Conservation (phyloP, 2,329 filamentous ascomycete genomes). For the Fusarium lateritium region DNA sequence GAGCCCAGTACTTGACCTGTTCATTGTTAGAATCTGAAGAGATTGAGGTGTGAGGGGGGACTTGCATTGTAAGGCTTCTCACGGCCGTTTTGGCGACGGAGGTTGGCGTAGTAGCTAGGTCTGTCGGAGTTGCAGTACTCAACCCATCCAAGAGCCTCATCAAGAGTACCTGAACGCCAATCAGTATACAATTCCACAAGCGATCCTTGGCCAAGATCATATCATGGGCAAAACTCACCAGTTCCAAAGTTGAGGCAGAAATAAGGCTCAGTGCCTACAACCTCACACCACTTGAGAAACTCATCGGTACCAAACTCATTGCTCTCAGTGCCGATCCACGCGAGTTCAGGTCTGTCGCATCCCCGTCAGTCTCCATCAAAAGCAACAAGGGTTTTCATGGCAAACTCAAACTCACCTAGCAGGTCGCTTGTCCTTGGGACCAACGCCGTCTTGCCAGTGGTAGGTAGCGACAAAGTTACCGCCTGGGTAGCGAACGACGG, state of each 20-base stretch:
- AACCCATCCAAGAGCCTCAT: constrained; percentile 77
- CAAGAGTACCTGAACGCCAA: constrained; percentile 55
- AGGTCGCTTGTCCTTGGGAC: constrained; percentile 78
- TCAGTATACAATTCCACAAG: not conserved
- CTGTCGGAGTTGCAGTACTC: constrained; percentile 88
- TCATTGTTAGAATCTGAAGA: not conserved
- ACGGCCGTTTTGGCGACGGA: constrained; percentile 81
- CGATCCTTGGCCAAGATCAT: not conserved
- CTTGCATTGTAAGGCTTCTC: constrained; percentile 78
- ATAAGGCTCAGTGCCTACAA: constrained; percentile 83
- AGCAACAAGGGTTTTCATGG: not conserved
- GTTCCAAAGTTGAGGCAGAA: constrained; percentile 87
- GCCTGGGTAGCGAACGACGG: constrained; percentile 85
- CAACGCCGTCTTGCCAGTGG: constrained; percentile 87
- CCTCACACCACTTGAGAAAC: constrained; percentile 85
- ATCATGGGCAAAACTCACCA: constrained; percentile 56
- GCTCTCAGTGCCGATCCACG: constrained; percentile 82
- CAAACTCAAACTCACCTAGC: constrained; percentile 48
- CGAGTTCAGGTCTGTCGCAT: constrained; percentile 72
- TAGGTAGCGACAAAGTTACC: constrained; percentile 90
- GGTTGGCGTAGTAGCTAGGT: constrained; percentile 86
- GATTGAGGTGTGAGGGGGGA: fast-evolving
- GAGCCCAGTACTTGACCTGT: constrained; percentile 84
- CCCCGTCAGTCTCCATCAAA: not conserved
- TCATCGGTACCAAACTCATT: constrained; percentile 90